Conservation (phyloP, 306 rosid genomes). For the Quillaja saponaria region DNA sequence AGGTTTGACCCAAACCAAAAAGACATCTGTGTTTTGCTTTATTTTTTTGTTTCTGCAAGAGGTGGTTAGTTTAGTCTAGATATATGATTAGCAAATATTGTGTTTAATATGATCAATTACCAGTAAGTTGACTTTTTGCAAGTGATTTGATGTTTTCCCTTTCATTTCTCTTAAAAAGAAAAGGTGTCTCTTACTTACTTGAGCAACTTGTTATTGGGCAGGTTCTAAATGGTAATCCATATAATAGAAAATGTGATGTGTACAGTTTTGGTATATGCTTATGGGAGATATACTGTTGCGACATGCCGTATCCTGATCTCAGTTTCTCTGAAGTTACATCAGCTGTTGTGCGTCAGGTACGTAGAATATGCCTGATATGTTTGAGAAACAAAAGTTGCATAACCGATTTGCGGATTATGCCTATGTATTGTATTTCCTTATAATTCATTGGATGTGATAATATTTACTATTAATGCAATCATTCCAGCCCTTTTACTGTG, state of each 20-base stretch:
- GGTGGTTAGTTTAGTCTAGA: conserved; percentile 9
- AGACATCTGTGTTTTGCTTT: conserved; percentile 4
- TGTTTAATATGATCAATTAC: conserved; percentile 10
- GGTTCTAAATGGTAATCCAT: conserved; percentile 96
- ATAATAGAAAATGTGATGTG: conserved; percentile 94
- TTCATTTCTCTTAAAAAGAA: conserved; percentile 15
- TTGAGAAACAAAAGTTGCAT: too few relatives aligned
- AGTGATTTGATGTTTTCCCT: conserved; percentile 14
- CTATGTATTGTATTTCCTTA: background rate
- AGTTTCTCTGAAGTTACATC: conserved; percentile 97
- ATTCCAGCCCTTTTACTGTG: conserved; percentile 2
- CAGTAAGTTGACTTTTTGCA: conserved; percentile 23
- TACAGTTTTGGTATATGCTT: conserved; percentile 93
- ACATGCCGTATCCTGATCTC: conserved; percentile 98
- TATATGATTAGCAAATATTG: conserved; percentile 6
- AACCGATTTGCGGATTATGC: background rate
- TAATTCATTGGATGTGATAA: background rate
- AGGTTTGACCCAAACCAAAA: background rate
- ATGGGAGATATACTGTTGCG: conserved; percentile 98
- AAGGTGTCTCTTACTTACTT: conserved; percentile 31
- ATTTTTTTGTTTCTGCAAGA: conserved; percentile 14
- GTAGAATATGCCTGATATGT: conserved; percentile 16
- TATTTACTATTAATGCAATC: background rate
- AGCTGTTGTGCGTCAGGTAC: conserved; percentile 90
- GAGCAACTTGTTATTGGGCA: conserved; percentile 41